Base-by-base conservation (phyloP, 2,329 filamentous ascomycete species). In the Clonostachys rosea region DNA sequence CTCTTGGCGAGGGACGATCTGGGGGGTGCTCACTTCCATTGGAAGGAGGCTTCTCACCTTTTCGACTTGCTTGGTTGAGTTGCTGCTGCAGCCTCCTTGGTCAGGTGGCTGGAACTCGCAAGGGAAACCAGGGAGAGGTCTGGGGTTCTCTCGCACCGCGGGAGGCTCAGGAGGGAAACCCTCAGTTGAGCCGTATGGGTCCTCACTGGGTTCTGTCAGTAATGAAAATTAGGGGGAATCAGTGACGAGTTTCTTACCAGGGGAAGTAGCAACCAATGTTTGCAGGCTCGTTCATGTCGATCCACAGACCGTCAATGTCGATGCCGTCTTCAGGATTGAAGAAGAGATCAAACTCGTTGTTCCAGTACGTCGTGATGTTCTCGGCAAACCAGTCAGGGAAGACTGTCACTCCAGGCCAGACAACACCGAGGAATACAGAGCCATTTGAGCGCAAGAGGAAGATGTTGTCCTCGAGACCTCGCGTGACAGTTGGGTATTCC, bases 331-430 rank as follows among this genome's bases (percentile, higher is more conserved):
- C 70, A 0, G 76, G 64, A 50, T 75, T 64, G 66, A 91, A 91
- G 68, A 89, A 89, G 2, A 59, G 62, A 0, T 59, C 63, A 54
- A 92, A 85, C 59, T 91, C 78, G 5, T 74, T 71, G 52, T 81
- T 82, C 88, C 88, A 92, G 63, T 83, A 94, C 2, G 66, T 57
- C 43, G 82, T 75, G 2, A 81, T 79, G 45, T 81, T 80, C 8
- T 76, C 73, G 16, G 82, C 69, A 59, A 91, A 90, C 87, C 87
- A 92, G 61, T 92, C 89, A 0, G 86, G 86, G 64, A 84, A 90
- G 11, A 78, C 84, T 0, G 84, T 79, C 13, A 82, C 76, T 42
- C 88, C 88, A 6, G 88, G 84, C 88, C 88, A 92, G 18, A 91
- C 87, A 14, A 89, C 85, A 14, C 87, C 81, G 41, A 76, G 65